Base-by-base conservation (phyloP, 1,139 yeast species). In the Chernovozyma aurita region DNA sequence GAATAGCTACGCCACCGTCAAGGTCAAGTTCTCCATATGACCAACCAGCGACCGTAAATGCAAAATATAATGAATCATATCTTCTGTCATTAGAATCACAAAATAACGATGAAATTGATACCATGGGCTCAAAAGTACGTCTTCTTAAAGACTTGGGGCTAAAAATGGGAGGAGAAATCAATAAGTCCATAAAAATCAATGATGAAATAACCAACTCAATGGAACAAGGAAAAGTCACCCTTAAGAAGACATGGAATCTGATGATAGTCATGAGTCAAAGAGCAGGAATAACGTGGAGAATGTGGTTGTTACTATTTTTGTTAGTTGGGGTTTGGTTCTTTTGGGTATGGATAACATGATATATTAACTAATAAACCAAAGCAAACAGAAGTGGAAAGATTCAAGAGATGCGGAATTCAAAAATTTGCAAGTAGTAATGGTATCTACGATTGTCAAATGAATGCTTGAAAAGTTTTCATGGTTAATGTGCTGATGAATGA, bases 131-230 rank as follows among this genome's bases (percentile, higher is more conserved):
- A 38, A 85, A 85, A 50, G 80, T 90, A 26, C 68, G 76, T 36
- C 70, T 83, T 49, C 65, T 90, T 43, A 88, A 86, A 59, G 78
- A 75, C 41, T 61, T 86, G 39, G 84, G 95, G 5, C 56, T 77
- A 31, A 74, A 68, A 45, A 88, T 90, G 83, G 96, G 96, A 3
- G 78, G 77, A 31, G 95, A 88, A 55, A 90, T 88, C 46, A 79
- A 85, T 48, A 81, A 80, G 47, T 79, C 90, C 22, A 78, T 80
- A 44, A 62, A 77, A 42, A 63, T 83, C 40, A 70, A 86, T 42
- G 76, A 73, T 41, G 74, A 74, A 18, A 65, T 85, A 45, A 71
- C 77, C 36, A 66, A 70, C 40, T 47, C 52, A 20, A 65, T 70
- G 46, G 75, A 68, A 47, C 52, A 53, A 42, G 76, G 76, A 8